Evolutionary conservation across 306 rosid genomes (phyloP).

Genomic region (Leucaena leucocephala): DNA sequence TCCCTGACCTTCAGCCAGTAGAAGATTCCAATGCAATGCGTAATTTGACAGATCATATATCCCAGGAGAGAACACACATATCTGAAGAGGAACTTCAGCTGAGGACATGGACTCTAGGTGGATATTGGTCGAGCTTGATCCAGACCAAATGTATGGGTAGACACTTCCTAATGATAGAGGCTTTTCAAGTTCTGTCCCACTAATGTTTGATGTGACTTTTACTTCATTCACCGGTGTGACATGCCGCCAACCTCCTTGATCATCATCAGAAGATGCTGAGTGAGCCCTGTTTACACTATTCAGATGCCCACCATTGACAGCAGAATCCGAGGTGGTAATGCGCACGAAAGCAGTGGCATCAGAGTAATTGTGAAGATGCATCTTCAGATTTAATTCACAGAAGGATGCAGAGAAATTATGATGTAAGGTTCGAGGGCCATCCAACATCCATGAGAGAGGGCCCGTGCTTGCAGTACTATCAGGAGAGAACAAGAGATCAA

Average conservation of each 20-base stretch:
- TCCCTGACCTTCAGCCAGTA: constrained; percentile 39
- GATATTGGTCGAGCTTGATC: constrained; percentile 73
- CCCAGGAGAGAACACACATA: constrained; percentile 87
- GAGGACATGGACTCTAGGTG: constrained; percentile 66
- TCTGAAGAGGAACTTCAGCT: constrained; percentile 77
- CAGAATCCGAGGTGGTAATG: constrained; percentile 58
- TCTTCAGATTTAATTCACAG: constrained; percentile 70
- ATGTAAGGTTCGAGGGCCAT: constrained; percentile 72
- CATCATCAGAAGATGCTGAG: constrained; percentile 42
- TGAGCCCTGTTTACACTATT: constrained; percentile 41
- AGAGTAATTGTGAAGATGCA: constrained; percentile 78
- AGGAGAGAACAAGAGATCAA: constrained; percentile 24
- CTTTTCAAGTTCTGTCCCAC: constrained; percentile 48
- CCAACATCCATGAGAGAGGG: constrained; percentile 86
- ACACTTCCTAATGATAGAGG: constrained; percentile 56
- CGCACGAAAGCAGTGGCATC: constrained; percentile 54
- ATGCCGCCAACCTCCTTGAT: constrained; percentile 86
- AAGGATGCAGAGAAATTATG: constrained; percentile 77
- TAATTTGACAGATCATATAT: constrained; percentile 81
- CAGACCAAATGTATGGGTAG: constrained; percentile 81
- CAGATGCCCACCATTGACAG: constrained; percentile 34
- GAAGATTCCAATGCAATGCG: constrained; percentile 73
- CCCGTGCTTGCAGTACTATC: constrained; percentile 70
- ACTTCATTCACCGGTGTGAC: constrained; percentile 57
- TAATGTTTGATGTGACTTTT: constrained; percentile 60